phyloP scores from a whole-genome alignment of 148 eudicot genomes.

The Spergularia marina region DNA sequence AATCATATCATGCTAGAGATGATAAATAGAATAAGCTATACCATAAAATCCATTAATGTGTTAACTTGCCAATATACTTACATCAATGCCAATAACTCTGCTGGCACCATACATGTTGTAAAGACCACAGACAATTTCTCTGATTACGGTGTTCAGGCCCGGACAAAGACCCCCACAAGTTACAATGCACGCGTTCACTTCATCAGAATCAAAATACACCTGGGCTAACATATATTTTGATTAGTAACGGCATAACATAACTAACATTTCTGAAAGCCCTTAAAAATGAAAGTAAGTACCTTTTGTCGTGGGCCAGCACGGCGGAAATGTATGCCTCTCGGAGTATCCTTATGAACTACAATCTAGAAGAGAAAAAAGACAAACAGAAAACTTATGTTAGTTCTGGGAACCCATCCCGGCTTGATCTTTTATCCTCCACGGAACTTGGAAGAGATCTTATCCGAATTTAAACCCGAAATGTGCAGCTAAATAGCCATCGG shows the following conservation, averaged over 20 bases:
- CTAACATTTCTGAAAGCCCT: background rate
- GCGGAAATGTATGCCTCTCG: slow-evolving; percentile 75
- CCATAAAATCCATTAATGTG: background rate
- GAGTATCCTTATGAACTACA: slow-evolving; percentile 70
- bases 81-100: slow-evolving; percentile 78
- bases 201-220: slow-evolving; percentile 75
- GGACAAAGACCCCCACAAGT: slow-evolving; percentile 96
- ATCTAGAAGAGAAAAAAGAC: slow-evolving; percentile 37
- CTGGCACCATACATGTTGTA: slow-evolving; percentile 80
- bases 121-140: slow-evolving; percentile 79
- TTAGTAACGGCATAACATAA: slow-evolving; percentile 14
- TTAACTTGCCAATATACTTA: slow-evolving; percentile 33
- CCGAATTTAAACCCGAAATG: background rate
- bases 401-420: background rate
- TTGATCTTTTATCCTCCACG: background rate
- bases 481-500: background rate
- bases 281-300: slow-evolving; percentile 33
- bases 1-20: background rate
- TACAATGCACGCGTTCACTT: slow-evolving; percentile 85
- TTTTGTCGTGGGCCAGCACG: slow-evolving; percentile 88
- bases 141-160: slow-evolving; percentile 82
- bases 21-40: background rate
- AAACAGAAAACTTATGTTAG: background rate
- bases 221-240: slow-evolving; percentile 30
- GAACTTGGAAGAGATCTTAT: background rate